phyloP scores from a whole-genome alignment of 2,329 filamentous ascomycete genomes.

The Colletotrichum camelliae region DNA sequence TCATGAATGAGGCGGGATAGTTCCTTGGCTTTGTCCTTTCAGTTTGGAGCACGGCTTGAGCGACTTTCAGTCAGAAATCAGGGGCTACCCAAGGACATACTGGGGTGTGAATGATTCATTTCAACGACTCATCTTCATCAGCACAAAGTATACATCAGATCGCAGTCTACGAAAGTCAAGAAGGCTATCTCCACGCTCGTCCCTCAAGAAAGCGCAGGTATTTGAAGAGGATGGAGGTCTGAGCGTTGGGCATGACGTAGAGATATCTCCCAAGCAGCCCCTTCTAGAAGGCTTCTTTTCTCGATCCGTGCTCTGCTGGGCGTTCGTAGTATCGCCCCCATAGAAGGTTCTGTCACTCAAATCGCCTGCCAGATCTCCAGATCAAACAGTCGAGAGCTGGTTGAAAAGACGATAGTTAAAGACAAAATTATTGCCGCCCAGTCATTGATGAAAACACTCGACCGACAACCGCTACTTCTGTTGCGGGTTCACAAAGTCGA shows the following conservation, averaged over 20 bases:
- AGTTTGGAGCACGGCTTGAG: not conserved
- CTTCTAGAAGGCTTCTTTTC: not conserved
- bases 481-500: not conserved
- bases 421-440: not conserved
- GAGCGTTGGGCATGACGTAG: not conserved
- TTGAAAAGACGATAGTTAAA: not conserved
- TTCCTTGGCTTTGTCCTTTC: not conserved
- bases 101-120: not conserved
- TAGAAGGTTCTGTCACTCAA: not conserved
- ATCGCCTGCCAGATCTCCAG: not conserved
- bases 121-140: not conserved
- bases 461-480: not conserved
- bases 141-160: not conserved
- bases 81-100: not conserved
- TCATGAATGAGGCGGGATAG: not conserved
- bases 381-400: not conserved
- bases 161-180: not conserved
- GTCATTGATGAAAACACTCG: not conserved
- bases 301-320: not conserved
- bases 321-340: fast-evolving
- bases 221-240: not conserved
- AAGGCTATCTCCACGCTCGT: not conserved
- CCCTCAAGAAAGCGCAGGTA: not conserved
- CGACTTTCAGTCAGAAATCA: not conserved
- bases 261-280: not conserved